Evolutionary conservation across 2,329 filamentous ascomycete genomes (phyloP), one percentile per base, ranked within the genome.

Genomic region (Sporothrix schenckii): DNA sequence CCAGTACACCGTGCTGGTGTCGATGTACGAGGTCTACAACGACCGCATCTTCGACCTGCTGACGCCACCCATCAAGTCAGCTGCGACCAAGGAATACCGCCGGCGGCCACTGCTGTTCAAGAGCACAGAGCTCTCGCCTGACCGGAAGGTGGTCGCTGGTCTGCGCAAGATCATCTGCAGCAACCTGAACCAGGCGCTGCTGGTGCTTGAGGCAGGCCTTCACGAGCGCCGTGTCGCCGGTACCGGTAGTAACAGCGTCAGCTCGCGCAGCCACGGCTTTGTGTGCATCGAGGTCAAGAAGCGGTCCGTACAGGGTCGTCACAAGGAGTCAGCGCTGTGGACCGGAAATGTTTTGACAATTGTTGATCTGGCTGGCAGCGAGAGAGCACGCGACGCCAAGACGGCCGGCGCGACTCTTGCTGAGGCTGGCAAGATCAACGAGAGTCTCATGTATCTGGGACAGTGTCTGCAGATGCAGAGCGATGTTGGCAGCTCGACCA

Each of bases 1-100:
- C 69, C 92, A 97, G 75, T 97, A 97, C 75, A 91, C 91, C 4
- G 89, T 99, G 69, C 83, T 99, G 13, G 86, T 99, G 27, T 97
- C 93, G 69, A 99, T 99, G 94, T 98, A 98, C 80, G 95, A 99
- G 79, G 94, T 99, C 1, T 97, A 99, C 83, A 99, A 99, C 77
- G 94, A 99, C 80, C 90, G 94, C 49, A 98, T 99, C 74, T 98
- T 96, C 78, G 95, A 99, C 76, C 88, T 99, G 0, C 84, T 99
- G 0, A 91, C 91, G 0, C 87, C 88, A 0, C 85, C 87, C 2
- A 80, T 84, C 27, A 86, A 86, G 72, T 84, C 84, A 0, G 86
- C 85, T 49, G 84, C 85, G 5, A 90, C 88, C 2, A 93, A 92
- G 75, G 90, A 92, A 71, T 84, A 85, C 73, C 86, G 89, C 66